Evolutionary conservation across 2,329 filamentous ascomycete genomes (phyloP).

Genomic region (Trichoderma breve): DNA sequence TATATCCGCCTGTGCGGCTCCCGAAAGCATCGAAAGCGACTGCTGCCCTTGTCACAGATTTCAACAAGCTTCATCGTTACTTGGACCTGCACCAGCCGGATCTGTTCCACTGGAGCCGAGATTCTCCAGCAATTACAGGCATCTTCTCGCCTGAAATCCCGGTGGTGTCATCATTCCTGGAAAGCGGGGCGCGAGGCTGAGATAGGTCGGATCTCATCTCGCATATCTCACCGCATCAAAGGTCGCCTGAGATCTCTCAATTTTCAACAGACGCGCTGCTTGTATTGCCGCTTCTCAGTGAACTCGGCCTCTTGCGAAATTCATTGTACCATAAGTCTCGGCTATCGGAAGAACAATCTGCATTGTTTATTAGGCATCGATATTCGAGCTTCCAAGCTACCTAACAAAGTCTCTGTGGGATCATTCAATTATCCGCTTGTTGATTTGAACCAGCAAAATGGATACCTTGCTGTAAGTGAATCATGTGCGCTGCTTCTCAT

Average conservation of each 20-base stretch:
- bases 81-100: background rate
- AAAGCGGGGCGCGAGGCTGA: constrained; percentile 16
- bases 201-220: background rate
- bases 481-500: background rate
- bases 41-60: background rate
- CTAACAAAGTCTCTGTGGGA: background rate
- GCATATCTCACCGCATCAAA: constrained; percentile 15
- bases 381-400: background rate
- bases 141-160: background rate
- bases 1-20: constrained; percentile 6
- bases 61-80: background rate
- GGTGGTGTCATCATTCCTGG: background rate
- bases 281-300: background rate
- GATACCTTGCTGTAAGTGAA: constrained; percentile 34
- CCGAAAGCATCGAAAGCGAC: background rate
- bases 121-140: background rate
- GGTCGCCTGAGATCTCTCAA: background rate
- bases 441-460: constrained; percentile 23
- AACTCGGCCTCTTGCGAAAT: background rate
- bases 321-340: background rate
- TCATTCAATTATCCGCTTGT: background rate
- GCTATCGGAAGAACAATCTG: too few species aligned
- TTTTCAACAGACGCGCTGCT: background rate
- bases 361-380: background rate
- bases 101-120: background rate